These are phyloP conservation scores for Aspergillus fischeri DNA, from an alignment of 2,329 filamentous ascomycete genomes.

Conservation along the genomic window DNA sequence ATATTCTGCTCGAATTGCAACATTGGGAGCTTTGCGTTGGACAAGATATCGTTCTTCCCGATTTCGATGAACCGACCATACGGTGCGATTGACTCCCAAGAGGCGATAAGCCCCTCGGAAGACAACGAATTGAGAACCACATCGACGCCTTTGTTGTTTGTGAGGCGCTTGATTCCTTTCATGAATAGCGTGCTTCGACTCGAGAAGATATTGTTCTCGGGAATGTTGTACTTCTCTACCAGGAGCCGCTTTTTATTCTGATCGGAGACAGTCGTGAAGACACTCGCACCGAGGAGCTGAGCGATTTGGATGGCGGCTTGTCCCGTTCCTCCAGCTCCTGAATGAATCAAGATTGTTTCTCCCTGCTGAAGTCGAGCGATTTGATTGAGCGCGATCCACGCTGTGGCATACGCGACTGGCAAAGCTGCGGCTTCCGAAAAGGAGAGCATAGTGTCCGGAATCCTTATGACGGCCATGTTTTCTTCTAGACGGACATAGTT, in stretches of 20 bases:
- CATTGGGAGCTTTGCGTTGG: conserved; percentile 11
- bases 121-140: conserved; percentile 24
- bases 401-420: conserved; percentile 4
- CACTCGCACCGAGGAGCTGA: conserved; percentile 17
- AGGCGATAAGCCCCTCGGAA: conserved; percentile 22
- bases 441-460: background rate
- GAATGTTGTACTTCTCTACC: conserved; percentile 17
- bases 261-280: conserved; percentile 23
- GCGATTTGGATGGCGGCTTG: conserved; percentile 27
- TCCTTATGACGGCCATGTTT: background rate
- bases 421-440: conserved; percentile 2
- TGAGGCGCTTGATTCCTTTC: conserved; percentile 15
- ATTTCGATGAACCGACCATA: conserved; percentile 23
- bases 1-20: conserved; percentile 4
- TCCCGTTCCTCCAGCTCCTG: conserved; percentile 25
- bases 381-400: conserved; percentile 4
- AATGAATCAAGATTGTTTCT: conserved; percentile 24
- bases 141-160: conserved; percentile 19
- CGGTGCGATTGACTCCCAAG: conserved; percentile 23
- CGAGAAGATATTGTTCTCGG: conserved; percentile 22
- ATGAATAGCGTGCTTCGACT: conserved; percentile 23
- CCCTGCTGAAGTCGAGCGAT: conserved; percentile 15
- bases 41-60: conserved; percentile 5
- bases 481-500: conserved; percentile 21
- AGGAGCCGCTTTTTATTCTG: conserved; percentile 23